A percentile compares a stretch with the other conserved stretches of the same genome.
These are phyloP conservation scores for Fusarium sp. DNA, from an alignment of 2,329 filamentous ascomycete species.

Conservation along the genomic window DNA sequence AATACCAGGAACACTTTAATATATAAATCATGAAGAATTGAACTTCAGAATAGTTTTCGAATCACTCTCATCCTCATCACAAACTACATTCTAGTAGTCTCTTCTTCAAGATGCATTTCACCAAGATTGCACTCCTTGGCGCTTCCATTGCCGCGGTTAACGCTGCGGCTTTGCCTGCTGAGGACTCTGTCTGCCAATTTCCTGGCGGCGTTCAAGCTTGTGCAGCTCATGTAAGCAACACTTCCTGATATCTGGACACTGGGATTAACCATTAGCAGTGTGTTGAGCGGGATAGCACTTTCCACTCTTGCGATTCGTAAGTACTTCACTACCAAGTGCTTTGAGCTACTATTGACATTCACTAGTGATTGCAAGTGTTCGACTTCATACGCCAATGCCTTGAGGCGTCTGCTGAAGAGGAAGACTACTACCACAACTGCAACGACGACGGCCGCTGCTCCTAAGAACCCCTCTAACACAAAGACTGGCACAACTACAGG, in stretches of 20 bases:
- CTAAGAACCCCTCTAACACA: not conserved
- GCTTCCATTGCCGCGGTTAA: slow-evolving; percentile 8
- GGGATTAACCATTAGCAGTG: not conserved
- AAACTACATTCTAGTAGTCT: not conserved
- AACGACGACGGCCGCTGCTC: not conserved
- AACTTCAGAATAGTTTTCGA: not conserved
- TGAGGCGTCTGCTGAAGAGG: slow-evolving; percentile 6
- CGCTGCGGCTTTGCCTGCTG: slow-evolving; percentile 10
- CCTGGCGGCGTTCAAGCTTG: slow-evolving; percentile 2
- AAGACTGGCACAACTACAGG: not conserved
- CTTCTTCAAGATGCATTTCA: slow-evolving; percentile 6
- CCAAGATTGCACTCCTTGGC: slow-evolving; percentile 12
- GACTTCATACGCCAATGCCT: not conserved
- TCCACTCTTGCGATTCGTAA: slow-evolving; percentile 14
- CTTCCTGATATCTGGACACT: no score
- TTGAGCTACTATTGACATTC: not conserved
- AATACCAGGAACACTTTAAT: not conserved
- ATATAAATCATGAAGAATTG: slow-evolving; percentile 5
- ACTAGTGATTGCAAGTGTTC: slow-evolving; percentile 14
- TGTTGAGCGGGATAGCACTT: not conserved
- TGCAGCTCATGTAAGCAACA: not conserved
- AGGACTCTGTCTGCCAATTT: not conserved
- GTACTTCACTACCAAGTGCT: not conserved
- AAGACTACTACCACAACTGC: not conserved
- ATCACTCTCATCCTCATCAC: not conserved